Percentiles rank a stretch among this genome's conserved stretches.
These are phyloP conservation scores for Pyrenochaeta sp. DNA, from an alignment of 2,329 filamentous ascomycete species.

Conservation along the genomic window DNA sequence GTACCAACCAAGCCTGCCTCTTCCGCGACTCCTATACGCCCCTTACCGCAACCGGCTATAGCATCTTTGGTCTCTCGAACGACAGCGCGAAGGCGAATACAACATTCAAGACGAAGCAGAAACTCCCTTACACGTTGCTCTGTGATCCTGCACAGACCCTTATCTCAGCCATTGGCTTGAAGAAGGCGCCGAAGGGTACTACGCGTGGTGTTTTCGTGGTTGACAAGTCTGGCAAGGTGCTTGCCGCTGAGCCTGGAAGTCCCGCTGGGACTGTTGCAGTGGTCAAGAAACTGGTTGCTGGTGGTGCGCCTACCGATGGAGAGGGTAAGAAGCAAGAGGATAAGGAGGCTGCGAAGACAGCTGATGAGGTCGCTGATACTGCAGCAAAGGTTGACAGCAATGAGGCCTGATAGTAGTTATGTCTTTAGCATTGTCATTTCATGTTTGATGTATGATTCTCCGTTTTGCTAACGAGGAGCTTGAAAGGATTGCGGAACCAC, in stretches of 20 bases:
- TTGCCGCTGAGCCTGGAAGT: slow-evolving; percentile 76
- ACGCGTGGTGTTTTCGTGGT: slow-evolving; percentile 88
- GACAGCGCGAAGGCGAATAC: slow-evolving; percentile 93
- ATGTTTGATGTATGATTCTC: no score
- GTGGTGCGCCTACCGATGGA: slow-evolving; percentile 24
- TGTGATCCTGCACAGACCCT: slow-evolving; percentile 80
- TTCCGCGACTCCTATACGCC: slow-evolving; percentile 87
- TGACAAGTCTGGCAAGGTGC: slow-evolving; percentile 80
- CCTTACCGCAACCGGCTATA: slow-evolving; percentile 79
- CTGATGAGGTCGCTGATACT: slow-evolving; percentile 57
- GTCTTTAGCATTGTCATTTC: background rate
- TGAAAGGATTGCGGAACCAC: no score
- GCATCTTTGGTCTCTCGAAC: slow-evolving; percentile 88
- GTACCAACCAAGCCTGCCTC: slow-evolving; percentile 90
- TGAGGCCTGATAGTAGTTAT: slow-evolving; percentile 12
- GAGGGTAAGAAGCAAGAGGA: slow-evolving; percentile 49
- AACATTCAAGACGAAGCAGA: slow-evolving; percentile 90
- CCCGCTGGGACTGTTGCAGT: slow-evolving; percentile 80
- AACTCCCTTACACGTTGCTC: slow-evolving; percentile 84
- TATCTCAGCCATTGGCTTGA: slow-evolving; percentile 87
- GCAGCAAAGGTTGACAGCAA: slow-evolving; percentile 50
- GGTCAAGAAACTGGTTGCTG: slow-evolving; percentile 71
- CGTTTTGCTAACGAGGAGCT: no score
- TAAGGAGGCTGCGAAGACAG: slow-evolving; percentile 48
- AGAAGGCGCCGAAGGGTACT: slow-evolving; percentile 83